Base-by-base conservation (phyloP, 2,329 filamentous ascomycete species). In the Alternaria novae-zelandiae region DNA sequence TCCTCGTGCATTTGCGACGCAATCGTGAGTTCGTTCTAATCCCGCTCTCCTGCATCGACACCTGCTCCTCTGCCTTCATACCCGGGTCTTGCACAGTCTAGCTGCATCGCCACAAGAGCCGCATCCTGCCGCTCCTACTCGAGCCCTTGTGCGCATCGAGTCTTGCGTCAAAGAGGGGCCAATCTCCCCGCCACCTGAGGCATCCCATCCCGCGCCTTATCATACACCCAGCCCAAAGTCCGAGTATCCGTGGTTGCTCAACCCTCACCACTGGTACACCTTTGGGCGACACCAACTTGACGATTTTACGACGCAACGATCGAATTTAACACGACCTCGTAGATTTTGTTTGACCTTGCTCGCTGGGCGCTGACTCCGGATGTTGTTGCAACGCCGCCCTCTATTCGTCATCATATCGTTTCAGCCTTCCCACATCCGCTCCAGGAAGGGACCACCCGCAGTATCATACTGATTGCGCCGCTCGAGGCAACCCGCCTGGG, bases 341-440 rank as follows among this genome's bases (percentile, higher is more conserved):
- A 56, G 28, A 57, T 45, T 55, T 65, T 62, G 46, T 63, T 54
- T 58, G 51, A 50, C 62, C 47, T 57, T 36, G 53, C 61, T 59
- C 51, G 43, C 66, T 65, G 60, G 67, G 63, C 65, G 63, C 70
- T 63, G 67, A 56, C 61, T 72, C 71, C 75, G 77, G 63, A 80
- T 79, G 77, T 78, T 74, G 71, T 71, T 71, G 70, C 76, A 72
- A 68, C 69, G 71, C 67, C 68, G 70, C 66, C 63, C 70, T 70
- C 70, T 65, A 71, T 73, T 73, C 73, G 74, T 76, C 75, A 76
- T 77, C 76, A 76, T 69, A 68, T 67, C 67, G 73, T 75, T 74
- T 77, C 78, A 80, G 78, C 78, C 78, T 79, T 73, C 72, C 62
- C 68, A 68, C 63, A 66, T 57, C 68, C 68, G 64, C 70, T 63